These are phyloP conservation scores for Incumbomyces lentus DNA, from an alignment of 2,329 filamentous ascomycete species.

Conservation along the genomic window DNA sequence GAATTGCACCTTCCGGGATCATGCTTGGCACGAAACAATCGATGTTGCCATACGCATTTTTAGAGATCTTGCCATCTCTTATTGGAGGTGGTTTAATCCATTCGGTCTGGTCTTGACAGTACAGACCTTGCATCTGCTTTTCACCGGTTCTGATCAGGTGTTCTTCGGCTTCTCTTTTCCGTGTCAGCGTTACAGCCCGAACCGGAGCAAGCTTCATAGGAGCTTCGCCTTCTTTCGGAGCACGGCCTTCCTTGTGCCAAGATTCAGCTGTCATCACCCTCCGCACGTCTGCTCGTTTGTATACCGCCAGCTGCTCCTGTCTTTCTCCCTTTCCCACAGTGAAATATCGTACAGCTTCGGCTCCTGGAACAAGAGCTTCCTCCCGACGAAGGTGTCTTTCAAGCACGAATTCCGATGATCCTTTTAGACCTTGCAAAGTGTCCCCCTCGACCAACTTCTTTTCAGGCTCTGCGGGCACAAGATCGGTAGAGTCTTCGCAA, in stretches of 20 bases:
- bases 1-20: conserved; percentile 74
- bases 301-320: conserved; percentile 69
- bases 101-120: conserved; percentile 74
- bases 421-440: conserved; percentile 80
- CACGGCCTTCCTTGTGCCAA: conserved; percentile 93
- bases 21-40: conserved; percentile 91
- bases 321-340: conserved; percentile 63
- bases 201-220: conserved; percentile 83
- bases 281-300: conserved; percentile 65
- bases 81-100: conserved; percentile 92
- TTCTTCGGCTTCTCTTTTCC: conserved; percentile 82
- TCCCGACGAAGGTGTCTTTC: conserved; percentile 81
- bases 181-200: conserved; percentile 77
- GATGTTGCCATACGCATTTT: conserved; percentile 92
- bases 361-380: conserved; percentile 65
- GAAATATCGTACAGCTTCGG: conserved; percentile 64
- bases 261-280: conserved; percentile 85
- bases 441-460: conserved; percentile 66
- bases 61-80: conserved; percentile 73
- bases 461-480: conserved; percentile 61
- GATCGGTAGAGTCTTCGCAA: conserved; percentile 65
- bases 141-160: conserved; percentile 67
- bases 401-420: conserved; percentile 73
- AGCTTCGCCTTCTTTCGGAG: conserved; percentile 56
- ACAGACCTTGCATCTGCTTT: conserved; percentile 79